A percentile compares a stretch with the other conserved stretches of the same genome.
Evolutionary conservation across 345 rosid species (phyloP).

Genomic region (Gossypioides kirkii): DNA sequence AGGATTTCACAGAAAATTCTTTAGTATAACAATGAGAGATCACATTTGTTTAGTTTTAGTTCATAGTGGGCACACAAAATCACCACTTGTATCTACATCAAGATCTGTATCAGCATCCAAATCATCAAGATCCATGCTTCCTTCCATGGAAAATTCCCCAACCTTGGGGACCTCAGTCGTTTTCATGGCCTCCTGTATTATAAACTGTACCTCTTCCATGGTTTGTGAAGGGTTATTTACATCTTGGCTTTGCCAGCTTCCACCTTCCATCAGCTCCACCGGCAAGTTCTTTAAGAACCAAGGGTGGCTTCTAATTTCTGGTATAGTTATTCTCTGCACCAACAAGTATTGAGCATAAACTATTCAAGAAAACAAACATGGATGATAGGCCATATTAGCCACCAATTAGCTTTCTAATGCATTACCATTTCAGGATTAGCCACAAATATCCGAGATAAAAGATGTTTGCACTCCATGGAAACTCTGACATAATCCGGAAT

Average conservation of each 20-base stretch:
- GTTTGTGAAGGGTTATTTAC: slow-evolving; percentile 52
- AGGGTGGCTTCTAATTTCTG: slow-evolving; percentile 39
- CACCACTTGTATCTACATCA: slow-evolving; percentile 49
- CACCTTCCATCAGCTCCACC: slow-evolving; percentile 54
- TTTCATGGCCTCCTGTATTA: slow-evolving; percentile 55
- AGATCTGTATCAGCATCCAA: slow-evolving; percentile 39
- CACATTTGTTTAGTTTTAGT: no score
- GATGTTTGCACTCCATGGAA: slow-evolving; percentile 48
- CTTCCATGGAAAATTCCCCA: slow-evolving; percentile 32
- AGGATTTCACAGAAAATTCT: no score
- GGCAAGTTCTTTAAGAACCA: slow-evolving; percentile 67
- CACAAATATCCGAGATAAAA: slow-evolving; percentile 52
- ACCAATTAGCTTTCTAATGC: no score
- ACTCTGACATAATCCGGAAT: slow-evolving; percentile 62
- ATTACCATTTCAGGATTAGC: slow-evolving; percentile 55
- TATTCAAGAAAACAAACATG: no score
- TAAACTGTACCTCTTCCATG: slow-evolving; percentile 45
- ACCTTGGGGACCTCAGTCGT: slow-evolving; percentile 23
- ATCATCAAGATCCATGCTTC: slow-evolving; percentile 63
- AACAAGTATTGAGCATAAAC: neutral
- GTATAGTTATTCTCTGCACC: slow-evolving; percentile 30
- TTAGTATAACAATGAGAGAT: no score
- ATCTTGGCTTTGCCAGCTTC: slow-evolving; percentile 46
- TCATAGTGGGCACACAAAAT: slow-evolving; percentile 44
- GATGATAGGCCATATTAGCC: no score